phyloP scores from a whole-genome alignment of 306 rosid genomes.

The Astragalus glycyphyllos region DNA sequence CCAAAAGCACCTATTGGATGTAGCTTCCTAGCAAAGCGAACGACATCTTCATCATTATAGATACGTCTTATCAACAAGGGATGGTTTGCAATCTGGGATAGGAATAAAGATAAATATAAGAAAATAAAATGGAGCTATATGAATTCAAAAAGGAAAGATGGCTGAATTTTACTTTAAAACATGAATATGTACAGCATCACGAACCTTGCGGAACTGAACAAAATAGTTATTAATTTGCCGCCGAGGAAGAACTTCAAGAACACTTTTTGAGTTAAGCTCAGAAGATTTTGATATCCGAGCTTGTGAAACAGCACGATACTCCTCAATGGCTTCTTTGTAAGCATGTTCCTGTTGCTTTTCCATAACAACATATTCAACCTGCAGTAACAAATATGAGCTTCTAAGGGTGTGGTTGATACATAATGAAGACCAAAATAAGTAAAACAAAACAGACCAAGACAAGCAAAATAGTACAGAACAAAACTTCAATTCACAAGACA shows the following conservation, averaged over 20 bases:
- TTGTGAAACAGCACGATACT: conserved; percentile 83
- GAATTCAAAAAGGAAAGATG: conserved; percentile 3
- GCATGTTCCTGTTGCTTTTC: conserved; percentile 77
- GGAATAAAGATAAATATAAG: conserved; percentile 21
- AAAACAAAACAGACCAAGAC: background rate
- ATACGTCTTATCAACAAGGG: conserved; percentile 92
- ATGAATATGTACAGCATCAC: conserved; percentile 28
- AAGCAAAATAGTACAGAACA: too few relatives aligned
- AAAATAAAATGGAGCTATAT: background rate
- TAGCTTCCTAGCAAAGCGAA: conserved; percentile 81
- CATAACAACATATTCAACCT: conserved; percentile 91
- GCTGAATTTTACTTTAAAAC: conserved; percentile 16
- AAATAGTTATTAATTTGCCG: conserved; percentile 93
- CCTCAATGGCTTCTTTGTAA: conserved; percentile 90
- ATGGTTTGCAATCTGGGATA: conserved; percentile 89
- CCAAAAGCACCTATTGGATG: conserved; percentile 94
- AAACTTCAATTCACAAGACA: too few relatives aligned
- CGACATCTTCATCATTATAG: conserved; percentile 84
- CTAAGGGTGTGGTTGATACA: background rate
- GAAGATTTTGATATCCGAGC: conserved; percentile 69
- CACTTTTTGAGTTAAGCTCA: conserved; percentile 47
- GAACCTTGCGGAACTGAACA: conserved; percentile 97
- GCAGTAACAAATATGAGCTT: conserved; percentile 45
- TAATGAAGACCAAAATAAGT: too few relatives aligned
- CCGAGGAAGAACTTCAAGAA: conserved; percentile 64